Conservation (phyloP, 1,284 basidiomycete species). For the Malassezia nana region DNA sequence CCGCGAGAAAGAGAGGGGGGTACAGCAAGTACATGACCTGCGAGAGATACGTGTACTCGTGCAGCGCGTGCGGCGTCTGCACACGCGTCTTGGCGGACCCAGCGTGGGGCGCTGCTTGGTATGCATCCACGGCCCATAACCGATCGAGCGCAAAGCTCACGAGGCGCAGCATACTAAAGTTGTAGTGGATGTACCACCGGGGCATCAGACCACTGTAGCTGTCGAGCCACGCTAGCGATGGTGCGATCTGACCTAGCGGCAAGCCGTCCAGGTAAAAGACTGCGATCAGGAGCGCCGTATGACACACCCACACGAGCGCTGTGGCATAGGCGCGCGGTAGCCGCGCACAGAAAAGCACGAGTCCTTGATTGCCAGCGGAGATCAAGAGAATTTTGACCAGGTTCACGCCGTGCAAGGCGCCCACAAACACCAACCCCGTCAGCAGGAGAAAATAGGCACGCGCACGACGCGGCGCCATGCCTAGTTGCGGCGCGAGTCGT, state of each 20-base stretch:
- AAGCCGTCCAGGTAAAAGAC: constrained; percentile 65
- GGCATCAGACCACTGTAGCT: constrained; percentile 61
- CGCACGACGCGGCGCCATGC: neutral
- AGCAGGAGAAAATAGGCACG: constrained; percentile 49
- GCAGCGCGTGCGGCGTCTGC: constrained; percentile 31
- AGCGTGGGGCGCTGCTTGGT: neutral
- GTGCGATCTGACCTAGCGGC: constrained; percentile 57
- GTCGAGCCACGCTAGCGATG: constrained; percentile 58
- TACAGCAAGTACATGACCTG: constrained; percentile 73
- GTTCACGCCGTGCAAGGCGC: constrained; percentile 76
- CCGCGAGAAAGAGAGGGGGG: constrained; percentile 86
- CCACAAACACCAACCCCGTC: constrained; percentile 62
- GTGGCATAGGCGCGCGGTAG: constrained; percentile 49
- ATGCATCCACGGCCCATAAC: constrained; percentile 60
- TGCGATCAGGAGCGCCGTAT: constrained; percentile 62
- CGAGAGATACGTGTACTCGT: constrained; percentile 55
- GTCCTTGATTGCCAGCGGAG: constrained; percentile 61
- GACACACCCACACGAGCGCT: constrained; percentile 59
- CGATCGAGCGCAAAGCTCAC: constrained; percentile 87
- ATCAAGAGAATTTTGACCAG: constrained; percentile 68
- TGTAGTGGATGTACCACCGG: constrained; percentile 87
- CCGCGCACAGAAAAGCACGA: constrained; percentile 47
- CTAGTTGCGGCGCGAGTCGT: neutral
- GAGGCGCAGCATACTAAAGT: constrained; percentile 89
- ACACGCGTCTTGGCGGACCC: constrained; percentile 18